Evolutionary conservation across 148 eudicot genomes (phyloP).

Genomic region (Drosera capensis): DNA sequence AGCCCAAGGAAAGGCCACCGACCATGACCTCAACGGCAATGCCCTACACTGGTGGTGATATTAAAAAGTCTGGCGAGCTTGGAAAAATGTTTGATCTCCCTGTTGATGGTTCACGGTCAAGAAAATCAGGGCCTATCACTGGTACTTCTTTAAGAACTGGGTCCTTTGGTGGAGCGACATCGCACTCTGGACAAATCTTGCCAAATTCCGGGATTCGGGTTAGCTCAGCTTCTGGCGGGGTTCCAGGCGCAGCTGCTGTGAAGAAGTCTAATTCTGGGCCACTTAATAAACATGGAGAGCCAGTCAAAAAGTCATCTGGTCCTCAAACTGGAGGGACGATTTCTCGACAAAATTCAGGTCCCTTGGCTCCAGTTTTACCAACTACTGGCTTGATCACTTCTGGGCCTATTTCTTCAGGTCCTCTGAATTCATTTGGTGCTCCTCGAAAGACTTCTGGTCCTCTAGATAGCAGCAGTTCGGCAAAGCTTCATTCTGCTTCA

Average conservation of each 20-base stretch:
- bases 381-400: slow-evolving; percentile 87
- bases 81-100: slow-evolving; percentile 91
- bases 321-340: slow-evolving; percentile 45
- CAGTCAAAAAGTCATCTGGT: slow-evolving; percentile 70
- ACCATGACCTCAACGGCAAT: slow-evolving; percentile 85
- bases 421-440: slow-evolving; percentile 75
- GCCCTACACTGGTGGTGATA: slow-evolving; percentile 96
- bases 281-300: slow-evolving; percentile 76
- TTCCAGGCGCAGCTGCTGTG: slow-evolving; percentile 40
- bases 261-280: slow-evolving; percentile 90
- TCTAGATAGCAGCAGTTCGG: slow-evolving; percentile 42
- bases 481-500: slow-evolving; percentile 45
- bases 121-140: slow-evolving; percentile 75
- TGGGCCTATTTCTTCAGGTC: slow-evolving; percentile 82
- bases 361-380: slow-evolving; percentile 66
- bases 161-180: slow-evolving; percentile 60
- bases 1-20: slow-evolving; percentile 82
- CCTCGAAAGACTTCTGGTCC: slow-evolving; percentile 77
- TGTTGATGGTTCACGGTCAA: slow-evolving; percentile 51
- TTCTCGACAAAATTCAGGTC: slow-evolving; percentile 79
- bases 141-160: slow-evolving; percentile 70
- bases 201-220: slow-evolving; percentile 36
- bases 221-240: slow-evolving; percentile 35
- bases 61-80: slow-evolving; percentile 87
- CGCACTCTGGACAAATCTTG: slow-evolving; percentile 72